Evolutionary conservation across 1,284 basidiomycete species (phyloP), one percentile per base, ranked within the genome.

Genomic region (Naganishia sp.): DNA sequence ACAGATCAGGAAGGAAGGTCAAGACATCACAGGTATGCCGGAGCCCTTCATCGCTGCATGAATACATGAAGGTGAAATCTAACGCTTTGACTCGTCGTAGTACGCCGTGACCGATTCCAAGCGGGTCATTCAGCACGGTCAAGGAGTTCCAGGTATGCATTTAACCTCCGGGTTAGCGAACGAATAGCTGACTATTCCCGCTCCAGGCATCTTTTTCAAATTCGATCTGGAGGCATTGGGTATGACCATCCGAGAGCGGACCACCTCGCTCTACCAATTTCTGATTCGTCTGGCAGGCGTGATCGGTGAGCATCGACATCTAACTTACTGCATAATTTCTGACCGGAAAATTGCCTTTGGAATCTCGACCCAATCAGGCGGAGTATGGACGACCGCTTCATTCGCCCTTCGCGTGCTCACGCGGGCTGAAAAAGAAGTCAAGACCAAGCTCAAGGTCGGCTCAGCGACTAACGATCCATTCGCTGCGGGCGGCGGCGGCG

Each of bases 91-190:
- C 23, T 17, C 32, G n/a, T 5, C 28, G 1, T 90, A 97, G 79
- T 98, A 99, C 81, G 92, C 90, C 56, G 95, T 98, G 1, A 97
- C 92, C 0, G 92, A 97, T 79, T 95, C 97, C 77, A 87, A 86
- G 2, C 86, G 91, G 15, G 83, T 85, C 17, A 83, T 96, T 13
- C 83, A 88, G 52, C 90, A 93, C 74, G 86, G 90, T 67, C 79
- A 83, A 31, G 91, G 90, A 4, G 88, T 92, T 0, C 95, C 95
- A 0, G 81, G 80, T 46, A 47, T 13, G 56, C 28, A 17, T 35
- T 18, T 21, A 18, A 31, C 70, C 15, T 50, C 23, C 28, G 28
- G 45, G 25, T 18, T 28, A 1, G 28, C 3, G 4, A 15, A 31
- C 28, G 25, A 35, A 3, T 31, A 21, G 18, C 45, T 60, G 18